These are phyloP conservation scores for Claviceps sp. DNA, from an alignment of 2,329 filamentous ascomycete genomes.

Conservation along the genomic window DNA sequence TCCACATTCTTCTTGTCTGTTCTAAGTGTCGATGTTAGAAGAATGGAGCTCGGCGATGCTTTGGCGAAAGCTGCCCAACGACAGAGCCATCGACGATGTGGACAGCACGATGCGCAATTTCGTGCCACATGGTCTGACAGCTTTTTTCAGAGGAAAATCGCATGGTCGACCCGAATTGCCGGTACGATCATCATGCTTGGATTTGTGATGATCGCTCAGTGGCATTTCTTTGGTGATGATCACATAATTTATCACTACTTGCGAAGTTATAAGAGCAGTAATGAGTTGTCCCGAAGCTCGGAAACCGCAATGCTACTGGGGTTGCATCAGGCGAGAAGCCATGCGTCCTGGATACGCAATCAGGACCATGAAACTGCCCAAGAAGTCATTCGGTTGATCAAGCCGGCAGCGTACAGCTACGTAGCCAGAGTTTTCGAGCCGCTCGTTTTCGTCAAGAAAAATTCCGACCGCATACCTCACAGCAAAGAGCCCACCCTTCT, in stretches of 20 bases:
- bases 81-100: conserved; percentile 16
- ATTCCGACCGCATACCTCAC: conserved; percentile 50
- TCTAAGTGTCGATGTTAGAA: conserved; percentile 63
- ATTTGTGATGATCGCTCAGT: conserved; percentile 61
- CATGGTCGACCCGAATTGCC: conserved; percentile 59
- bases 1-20: conserved; percentile 71
- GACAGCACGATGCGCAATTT: conserved; percentile 11
- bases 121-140: conserved; percentile 40
- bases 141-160: conserved; percentile 49
- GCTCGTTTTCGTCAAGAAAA: conserved; percentile 56
- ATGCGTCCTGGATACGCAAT: conserved; percentile 60
- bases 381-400: conserved; percentile 64
- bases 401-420: conserved; percentile 57
- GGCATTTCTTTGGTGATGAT: conserved; percentile 59
- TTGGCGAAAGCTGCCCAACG: conserved; percentile 42
- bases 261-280: conserved; percentile 11
- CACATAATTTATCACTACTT: conserved; percentile 22
- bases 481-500: conserved; percentile 22
- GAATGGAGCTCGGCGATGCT: conserved; percentile 63
- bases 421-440: conserved; percentile 64
- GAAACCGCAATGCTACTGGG: conserved; percentile 35
- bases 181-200: conserved; percentile 60
- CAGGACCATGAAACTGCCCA: conserved; percentile 69
- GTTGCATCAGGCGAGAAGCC: conserved; percentile 63
- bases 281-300: conserved; percentile 16